Evolutionary conservation across 163 green algal genomes (phyloP).

Genomic region (Trebouxiophyceae sp.): DNA sequence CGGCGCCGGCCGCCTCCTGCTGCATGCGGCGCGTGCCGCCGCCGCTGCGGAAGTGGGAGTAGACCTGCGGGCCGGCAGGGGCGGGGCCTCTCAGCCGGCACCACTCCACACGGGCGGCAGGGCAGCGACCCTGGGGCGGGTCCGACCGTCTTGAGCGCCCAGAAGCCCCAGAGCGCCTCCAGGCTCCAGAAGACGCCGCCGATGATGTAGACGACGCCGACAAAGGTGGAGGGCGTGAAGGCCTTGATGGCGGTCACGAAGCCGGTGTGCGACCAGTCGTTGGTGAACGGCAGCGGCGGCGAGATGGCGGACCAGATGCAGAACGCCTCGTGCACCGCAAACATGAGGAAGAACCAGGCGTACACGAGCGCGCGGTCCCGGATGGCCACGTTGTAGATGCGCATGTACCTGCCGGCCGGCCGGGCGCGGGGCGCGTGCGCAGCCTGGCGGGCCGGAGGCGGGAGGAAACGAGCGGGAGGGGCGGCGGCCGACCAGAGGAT

Average conservation of each 20-base stretch:
- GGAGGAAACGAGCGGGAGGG: not conserved
- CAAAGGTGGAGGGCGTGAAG: constrained; percentile 27
- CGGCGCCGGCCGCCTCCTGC: constrained; percentile 10
- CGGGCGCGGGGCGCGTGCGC: too few relatives aligned
- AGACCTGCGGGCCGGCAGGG: constrained; percentile 16
- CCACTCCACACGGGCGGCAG: too few relatives aligned
- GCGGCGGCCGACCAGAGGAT: constrained; percentile 34
- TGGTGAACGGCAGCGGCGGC: constrained; percentile 26
- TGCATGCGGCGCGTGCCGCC: constrained; percentile 18
- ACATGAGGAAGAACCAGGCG: constrained; percentile 55
- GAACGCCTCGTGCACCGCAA: constrained; percentile 48
- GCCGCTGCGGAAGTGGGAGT: constrained; percentile 35
- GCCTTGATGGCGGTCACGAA: constrained; percentile 28
- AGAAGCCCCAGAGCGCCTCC: constrained; percentile 46
- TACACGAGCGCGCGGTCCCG: constrained; percentile 53
- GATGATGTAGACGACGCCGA: constrained; percentile 51
- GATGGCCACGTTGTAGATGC: constrained; percentile 52
- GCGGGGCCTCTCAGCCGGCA: too few relatives aligned
- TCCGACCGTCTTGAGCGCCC: constrained; percentile 32
- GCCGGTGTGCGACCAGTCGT: constrained; percentile 33
- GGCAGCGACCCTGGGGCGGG: too few relatives aligned
- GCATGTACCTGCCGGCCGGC: constrained; percentile 32
- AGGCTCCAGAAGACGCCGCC: constrained; percentile 38
- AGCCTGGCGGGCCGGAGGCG: too few relatives aligned
- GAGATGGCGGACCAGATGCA: constrained; percentile 43